Conservation (phyloP, 768 basidiomycete genomes). For the Pisolithus sp. region DNA sequence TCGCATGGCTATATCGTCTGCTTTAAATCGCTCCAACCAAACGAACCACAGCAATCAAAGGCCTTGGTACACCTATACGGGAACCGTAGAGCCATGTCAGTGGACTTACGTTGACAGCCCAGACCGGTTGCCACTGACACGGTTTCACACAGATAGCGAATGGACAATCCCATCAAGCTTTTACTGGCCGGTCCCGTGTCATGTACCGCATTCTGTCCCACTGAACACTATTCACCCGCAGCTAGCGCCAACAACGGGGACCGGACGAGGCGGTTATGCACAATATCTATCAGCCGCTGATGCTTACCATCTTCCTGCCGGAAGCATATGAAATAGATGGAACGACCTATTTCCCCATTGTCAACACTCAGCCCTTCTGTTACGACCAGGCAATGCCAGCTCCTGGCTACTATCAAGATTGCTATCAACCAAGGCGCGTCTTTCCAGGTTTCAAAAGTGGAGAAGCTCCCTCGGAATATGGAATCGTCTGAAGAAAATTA, state of each 20-base stretch:
- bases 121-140: neutral
- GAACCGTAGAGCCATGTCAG: conserved; percentile 28
- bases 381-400: conserved; percentile 6
- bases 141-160: conserved; percentile 6
- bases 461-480: conserved; percentile 9
- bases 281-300: neutral
- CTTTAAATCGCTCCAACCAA: conserved; percentile 4
- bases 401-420: conserved; percentile 4
- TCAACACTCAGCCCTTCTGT: conserved; percentile 3
- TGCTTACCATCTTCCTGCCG: conserved; percentile 7
- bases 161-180: neutral
- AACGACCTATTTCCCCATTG: conserved; percentile 24
- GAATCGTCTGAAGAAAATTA: conserved; percentile 6
- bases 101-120: conserved; percentile 2
- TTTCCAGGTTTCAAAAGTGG: neutral
- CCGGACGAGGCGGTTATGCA: conserved; percentile 2
- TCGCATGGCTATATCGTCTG: conserved; percentile 9
- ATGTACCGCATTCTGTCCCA: conserved; percentile 12
- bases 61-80: conserved; percentile 29
- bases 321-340: conserved; percentile 21
- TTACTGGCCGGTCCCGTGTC: conserved; percentile 13
- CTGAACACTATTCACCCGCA: neutral
- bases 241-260: neutral
- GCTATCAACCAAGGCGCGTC: conserved; percentile 1
- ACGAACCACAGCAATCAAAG: conserved; percentile 2